Conservation (phyloP, 176 grass and related monocot species). For the Pharus latifolius region DNA sequence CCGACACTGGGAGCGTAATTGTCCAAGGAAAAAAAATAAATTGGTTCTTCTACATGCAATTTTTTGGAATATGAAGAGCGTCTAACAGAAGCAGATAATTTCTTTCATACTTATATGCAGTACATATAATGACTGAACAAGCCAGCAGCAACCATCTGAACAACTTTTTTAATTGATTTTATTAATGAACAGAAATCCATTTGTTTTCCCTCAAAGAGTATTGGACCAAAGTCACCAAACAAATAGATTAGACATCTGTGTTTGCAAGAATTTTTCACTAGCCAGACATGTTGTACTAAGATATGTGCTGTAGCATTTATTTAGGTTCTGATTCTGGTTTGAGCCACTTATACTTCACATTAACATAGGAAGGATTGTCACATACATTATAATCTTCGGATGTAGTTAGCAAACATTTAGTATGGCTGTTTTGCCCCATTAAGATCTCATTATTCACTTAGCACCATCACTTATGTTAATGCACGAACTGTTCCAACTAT, state of each 20-base stretch:
- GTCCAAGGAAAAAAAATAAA: neutral
- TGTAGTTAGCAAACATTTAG: neutral
- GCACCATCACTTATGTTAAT: conserved; percentile 2
- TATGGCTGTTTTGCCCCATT: neutral
- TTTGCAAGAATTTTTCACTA: neutral
- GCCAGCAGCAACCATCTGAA: too few relatives aligned
- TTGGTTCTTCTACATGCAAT: too few relatives aligned
- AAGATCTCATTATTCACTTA: neutral
- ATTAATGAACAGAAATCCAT: too few relatives aligned
- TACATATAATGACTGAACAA: neutral
- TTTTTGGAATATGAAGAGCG: too few relatives aligned
- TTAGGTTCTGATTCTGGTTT: neutral
- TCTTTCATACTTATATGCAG: neutral
- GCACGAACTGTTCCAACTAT: neutral
- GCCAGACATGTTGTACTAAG: neutral
- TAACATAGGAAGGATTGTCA: neutral
- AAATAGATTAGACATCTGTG: neutral
- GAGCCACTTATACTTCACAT: neutral
- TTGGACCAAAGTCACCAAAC: too few relatives aligned
- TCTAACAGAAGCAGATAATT: neutral
- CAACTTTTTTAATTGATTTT: too few relatives aligned
- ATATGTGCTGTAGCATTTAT: neutral
- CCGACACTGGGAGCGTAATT: neutral
- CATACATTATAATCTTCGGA: neutral
- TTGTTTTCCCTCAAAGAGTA: too few relatives aligned